phyloP scores from a whole-genome alignment of 768 basidiomycete species.

The Phylloporus arenicola region DNA sequence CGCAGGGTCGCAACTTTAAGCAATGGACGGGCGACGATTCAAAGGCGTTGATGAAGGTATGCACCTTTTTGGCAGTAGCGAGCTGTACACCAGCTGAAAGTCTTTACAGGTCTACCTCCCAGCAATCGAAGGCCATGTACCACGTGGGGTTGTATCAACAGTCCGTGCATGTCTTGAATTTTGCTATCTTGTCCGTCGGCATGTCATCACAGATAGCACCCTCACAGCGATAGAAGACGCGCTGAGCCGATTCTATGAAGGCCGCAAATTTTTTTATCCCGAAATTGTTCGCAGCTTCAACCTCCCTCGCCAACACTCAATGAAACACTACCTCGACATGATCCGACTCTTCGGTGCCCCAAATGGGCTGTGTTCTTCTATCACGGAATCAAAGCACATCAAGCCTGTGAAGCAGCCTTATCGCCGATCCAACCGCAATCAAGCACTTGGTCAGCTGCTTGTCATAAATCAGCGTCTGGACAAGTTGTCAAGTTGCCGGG shows the following conservation, averaged over 20 bases:
- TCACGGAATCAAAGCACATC: conserved; percentile 23
- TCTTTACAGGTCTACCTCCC: not conserved
- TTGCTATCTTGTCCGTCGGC: not conserved
- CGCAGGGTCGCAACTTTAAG: conserved; percentile 28
- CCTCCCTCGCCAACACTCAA: not conserved
- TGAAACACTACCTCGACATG: conserved; percentile 12
- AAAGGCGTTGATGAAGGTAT: conserved; percentile 37
- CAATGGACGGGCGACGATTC: conserved; percentile 39
- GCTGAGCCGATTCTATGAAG: too few relatives aligned
- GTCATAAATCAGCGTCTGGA: conserved; percentile 17
- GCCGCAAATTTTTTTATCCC: too few relatives aligned
- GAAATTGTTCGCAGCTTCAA: too few relatives aligned
- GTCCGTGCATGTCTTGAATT: not conserved
- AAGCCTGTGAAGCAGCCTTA: conserved; percentile 32
- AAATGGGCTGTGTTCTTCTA: conserved; percentile 35
- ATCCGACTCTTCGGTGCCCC: conserved; percentile 30
- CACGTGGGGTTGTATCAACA: not conserved
- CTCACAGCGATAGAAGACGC: too few relatives aligned
- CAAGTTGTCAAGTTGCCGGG: too few relatives aligned
- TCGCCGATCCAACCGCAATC: conserved; percentile 19
- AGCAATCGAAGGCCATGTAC: not conserved
- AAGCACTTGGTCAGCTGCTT: conserved; percentile 29
- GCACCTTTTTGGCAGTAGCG: too few relatives aligned
- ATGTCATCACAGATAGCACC: too few relatives aligned
- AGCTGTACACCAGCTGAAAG: not conserved